These are phyloP conservation scores for Raffaelea deltoideospora DNA, from an alignment of 2,329 filamentous ascomycete species.

Conservation along the genomic window DNA sequence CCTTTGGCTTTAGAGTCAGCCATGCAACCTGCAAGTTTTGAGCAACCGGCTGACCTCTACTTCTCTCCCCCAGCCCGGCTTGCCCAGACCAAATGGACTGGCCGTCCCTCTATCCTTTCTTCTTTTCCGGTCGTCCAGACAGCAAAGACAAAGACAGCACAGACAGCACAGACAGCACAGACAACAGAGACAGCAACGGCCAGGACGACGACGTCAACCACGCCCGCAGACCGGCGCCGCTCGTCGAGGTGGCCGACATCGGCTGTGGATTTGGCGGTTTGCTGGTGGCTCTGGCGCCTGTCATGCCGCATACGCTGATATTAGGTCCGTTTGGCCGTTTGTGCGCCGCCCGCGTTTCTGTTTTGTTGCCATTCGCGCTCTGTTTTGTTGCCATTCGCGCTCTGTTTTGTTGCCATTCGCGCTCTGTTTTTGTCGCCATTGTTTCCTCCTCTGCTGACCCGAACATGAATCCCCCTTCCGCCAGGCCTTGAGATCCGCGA, in stretches of 20 bases:
- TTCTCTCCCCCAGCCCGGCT: conserved; percentile 47
- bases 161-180: too few relatives aligned
- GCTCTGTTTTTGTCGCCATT: too few relatives aligned
- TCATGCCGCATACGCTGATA: conserved; percentile 67
- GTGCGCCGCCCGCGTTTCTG: neutral
- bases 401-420: conserved; percentile 5
- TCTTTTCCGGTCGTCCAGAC: too few relatives aligned
- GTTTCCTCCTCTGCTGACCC: too few relatives aligned
- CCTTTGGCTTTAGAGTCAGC: neutral
- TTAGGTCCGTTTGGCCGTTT: conserved; percentile 39
- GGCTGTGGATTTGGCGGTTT: conserved; percentile 93
- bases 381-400: neutral
- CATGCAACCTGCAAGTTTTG: neutral
- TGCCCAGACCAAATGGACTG: conserved; percentile 82
- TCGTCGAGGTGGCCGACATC: conserved; percentile 84
- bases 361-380: neutral
- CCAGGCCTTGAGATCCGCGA: conserved; percentile 81
- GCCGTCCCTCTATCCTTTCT: conserved; percentile 69
- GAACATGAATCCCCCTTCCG: too few relatives aligned
- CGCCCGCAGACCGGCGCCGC: neutral
- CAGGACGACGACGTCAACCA: neutral
- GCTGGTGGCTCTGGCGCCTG: conserved; percentile 68
- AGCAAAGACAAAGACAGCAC: too few relatives aligned
- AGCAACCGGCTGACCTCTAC: too few relatives aligned
- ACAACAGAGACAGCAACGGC: neutral